Percentiles rank a stretch among this genome's conserved stretches.
Evolutionary conservation across 169 alveolate species (phyloP).

Genomic region (Cryptosporidium sp.): DNA sequence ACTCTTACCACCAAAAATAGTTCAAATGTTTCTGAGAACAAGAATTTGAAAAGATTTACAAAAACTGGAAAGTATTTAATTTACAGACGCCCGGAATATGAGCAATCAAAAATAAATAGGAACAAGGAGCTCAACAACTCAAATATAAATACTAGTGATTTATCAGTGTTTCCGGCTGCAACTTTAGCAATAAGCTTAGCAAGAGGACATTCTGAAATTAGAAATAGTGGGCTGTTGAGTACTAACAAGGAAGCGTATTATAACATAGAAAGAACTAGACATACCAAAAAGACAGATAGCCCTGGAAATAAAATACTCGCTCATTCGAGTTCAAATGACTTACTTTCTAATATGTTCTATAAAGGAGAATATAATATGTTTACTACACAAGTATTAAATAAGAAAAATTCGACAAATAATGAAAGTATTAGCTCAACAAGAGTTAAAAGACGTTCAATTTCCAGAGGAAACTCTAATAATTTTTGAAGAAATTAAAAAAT

Average conservation of each 20-base stretch:
- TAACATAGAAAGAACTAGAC: not conserved
- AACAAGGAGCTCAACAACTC: not conserved
- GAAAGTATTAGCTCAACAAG: not conserved
- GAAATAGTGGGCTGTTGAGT: conserved; percentile 27
- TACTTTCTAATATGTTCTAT: conserved; percentile 33
- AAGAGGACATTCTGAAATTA: conserved; percentile 61
- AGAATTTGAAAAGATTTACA: conserved; percentile 56
- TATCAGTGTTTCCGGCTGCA: conserved; percentile 55
- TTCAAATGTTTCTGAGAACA: not conserved
- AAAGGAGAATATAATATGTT: not conserved
- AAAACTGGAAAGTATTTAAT: conserved; percentile 60
- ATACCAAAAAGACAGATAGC: not conserved
- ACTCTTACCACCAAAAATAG: not conserved
- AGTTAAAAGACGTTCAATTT: not conserved
- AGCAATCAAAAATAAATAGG: conserved; percentile 5
- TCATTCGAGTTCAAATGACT: conserved; percentile 47
- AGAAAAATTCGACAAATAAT: not conserved
- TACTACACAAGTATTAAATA: not conserved
- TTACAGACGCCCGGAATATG: conserved; percentile 61
- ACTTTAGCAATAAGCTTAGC: conserved; percentile 67
- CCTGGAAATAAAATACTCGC: not conserved
- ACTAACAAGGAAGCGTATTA: not conserved
- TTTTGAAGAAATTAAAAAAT: conserved; percentile 1
- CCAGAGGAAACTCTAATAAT: not conserved
- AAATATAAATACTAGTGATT: not conserved